These are phyloP conservation scores for Sechiopsis laciniata DNA, from an alignment of 306 rosid genomes.

Conservation along the genomic window DNA sequence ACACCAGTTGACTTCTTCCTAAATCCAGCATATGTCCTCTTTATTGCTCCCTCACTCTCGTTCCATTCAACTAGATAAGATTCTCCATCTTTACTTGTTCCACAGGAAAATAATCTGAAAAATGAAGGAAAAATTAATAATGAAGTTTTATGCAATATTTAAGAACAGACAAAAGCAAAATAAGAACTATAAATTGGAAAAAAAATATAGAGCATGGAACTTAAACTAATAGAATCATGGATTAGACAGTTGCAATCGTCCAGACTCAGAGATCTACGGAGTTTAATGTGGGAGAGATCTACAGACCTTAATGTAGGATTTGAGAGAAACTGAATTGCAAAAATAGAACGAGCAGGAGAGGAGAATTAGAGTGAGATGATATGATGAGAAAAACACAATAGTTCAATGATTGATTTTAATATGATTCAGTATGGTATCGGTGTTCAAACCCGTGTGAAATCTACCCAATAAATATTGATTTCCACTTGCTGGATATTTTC, in stretches of 20 bases:
- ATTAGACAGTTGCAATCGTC: background rate
- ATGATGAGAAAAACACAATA: background rate
- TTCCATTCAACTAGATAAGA: constrained; percentile 85
- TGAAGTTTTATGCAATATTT: background rate
- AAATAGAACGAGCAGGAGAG: background rate
- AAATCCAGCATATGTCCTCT: constrained; percentile 66
- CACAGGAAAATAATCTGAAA: constrained; percentile 78
- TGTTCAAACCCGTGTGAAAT: too few species aligned
- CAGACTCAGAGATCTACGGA: background rate
- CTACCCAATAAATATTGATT: too few species aligned
- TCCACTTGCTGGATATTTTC: too few species aligned
- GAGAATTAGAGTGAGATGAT: background rate
- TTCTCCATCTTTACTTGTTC: constrained; percentile 88
- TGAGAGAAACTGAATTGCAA: background rate
- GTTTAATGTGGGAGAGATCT: constrained; percentile 3
- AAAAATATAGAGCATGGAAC: constrained; percentile 1
- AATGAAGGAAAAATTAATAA: constrained; percentile 16
- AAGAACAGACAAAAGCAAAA: background rate
- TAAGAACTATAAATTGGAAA: background rate
- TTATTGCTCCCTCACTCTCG: constrained; percentile 75
- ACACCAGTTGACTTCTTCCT: constrained; percentile 69
- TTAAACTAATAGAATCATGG: background rate
- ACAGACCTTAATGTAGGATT: background rate
- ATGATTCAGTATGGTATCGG: too few species aligned
- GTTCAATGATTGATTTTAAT: too few species aligned